phyloP scores from a whole-genome alignment of 2,329 filamentous ascomycete species.

The Cadophora sp. region DNA sequence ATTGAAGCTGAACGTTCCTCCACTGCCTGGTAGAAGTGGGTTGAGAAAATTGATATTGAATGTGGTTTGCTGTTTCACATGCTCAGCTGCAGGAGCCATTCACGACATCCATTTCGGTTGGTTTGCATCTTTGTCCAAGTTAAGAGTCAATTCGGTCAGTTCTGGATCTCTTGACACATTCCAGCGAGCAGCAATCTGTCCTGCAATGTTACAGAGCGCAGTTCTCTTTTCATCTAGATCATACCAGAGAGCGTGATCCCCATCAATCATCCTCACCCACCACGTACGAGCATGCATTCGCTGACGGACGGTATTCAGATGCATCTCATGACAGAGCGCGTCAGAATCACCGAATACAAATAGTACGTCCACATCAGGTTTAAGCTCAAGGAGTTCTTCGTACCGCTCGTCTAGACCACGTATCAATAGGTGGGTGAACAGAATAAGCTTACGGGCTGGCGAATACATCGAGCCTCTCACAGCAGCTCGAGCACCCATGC shows the following conservation, averaged over 20 bases:
- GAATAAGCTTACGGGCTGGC: background rate
- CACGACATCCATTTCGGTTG: slow-evolving; percentile 10
- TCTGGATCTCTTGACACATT: slow-evolving; percentile 5
- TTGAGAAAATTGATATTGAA: background rate
- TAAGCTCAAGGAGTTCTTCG: slow-evolving; percentile 10
- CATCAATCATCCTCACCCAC: slow-evolving; percentile 11
- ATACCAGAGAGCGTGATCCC: slow-evolving; percentile 12
- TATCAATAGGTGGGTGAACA: slow-evolving; percentile 9
- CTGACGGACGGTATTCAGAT: background rate
- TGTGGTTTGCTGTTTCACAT: background rate
- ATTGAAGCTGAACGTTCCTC: background rate
- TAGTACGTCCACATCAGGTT: slow-evolving; percentile 13
- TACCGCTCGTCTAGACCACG: background rate
- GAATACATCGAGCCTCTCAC: background rate
- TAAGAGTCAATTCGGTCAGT: slow-evolving; percentile 2
- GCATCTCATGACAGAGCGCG: slow-evolving; percentile 4
- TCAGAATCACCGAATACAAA: slow-evolving; percentile 15
- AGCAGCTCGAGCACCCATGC: slow-evolving; percentile 12
- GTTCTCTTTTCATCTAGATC: slow-evolving; percentile 4
- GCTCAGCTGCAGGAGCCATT: background rate
- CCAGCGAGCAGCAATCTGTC: slow-evolving; percentile 19
- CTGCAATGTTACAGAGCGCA: slow-evolving; percentile 14
- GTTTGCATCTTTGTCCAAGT: background rate
- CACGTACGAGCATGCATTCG: slow-evolving; percentile 14
- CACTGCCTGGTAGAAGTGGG: background rate